Conservation (phyloP, 257 asterid genomes). For the Anisodus tanguticus region DNA sequence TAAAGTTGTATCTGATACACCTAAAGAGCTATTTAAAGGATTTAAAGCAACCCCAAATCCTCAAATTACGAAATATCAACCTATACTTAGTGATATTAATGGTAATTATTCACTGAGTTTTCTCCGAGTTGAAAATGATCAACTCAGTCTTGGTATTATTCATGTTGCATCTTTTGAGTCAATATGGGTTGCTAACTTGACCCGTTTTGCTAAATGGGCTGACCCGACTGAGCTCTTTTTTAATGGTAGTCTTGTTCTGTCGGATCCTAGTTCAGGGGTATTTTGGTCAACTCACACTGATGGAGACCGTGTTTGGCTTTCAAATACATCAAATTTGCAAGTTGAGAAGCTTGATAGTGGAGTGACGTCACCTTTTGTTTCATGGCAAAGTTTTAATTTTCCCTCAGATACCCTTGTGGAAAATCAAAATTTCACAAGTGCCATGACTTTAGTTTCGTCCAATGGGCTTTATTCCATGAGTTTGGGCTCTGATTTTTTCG, state of each 20-base stretch:
- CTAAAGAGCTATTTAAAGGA: slow-evolving; percentile 53
- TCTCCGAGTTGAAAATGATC: slow-evolving; percentile 56
- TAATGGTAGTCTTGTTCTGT: slow-evolving; percentile 73
- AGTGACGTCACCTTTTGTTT: not conserved
- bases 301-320: slow-evolving; percentile 73
- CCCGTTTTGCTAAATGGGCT: slow-evolving; percentile 62
- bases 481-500: slow-evolving; percentile 70
- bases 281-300: slow-evolving; percentile 74
- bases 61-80: slow-evolving; percentile 56
- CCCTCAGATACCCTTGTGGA: slow-evolving; percentile 90
- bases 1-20: slow-evolving; percentile 37
- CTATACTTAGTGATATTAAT: slow-evolving; percentile 60
- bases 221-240: slow-evolving; percentile 55
- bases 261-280: slow-evolving; percentile 66
- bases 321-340: slow-evolving; percentile 70
- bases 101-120: slow-evolving; percentile 83
- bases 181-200: slow-evolving; percentile 62
- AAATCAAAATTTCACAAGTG: slow-evolving; percentile 68
- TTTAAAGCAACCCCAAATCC: slow-evolving; percentile 64
- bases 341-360: slow-evolving; percentile 33
- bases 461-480: slow-evolving; percentile 79
- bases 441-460: slow-evolving; percentile 66
- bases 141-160: slow-evolving; percentile 58
- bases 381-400: slow-evolving; percentile 82
- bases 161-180: slow-evolving; percentile 67